A percentile compares a stretch with the other conserved stretches of the same genome.
phyloP scores from a whole-genome alignment of 2,329 filamentous ascomycete species.

The Fusarium fujikuroi region DNA sequence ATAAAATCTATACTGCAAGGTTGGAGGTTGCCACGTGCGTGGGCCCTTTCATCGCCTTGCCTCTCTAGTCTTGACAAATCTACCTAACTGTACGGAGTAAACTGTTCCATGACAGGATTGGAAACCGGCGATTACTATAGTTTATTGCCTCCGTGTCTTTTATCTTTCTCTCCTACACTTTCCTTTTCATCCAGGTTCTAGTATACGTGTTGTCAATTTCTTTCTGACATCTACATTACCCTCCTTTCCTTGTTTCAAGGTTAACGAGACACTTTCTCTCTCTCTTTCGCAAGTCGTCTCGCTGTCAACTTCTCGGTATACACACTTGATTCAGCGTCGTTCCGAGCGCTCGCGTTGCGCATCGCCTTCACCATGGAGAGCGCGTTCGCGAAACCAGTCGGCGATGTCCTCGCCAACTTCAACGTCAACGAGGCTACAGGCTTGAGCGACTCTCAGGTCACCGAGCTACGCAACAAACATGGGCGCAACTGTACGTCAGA shows the following conservation, averaged over 20 bases:
- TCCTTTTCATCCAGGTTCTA: slow-evolving; percentile 20
- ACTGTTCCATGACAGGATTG: slow-evolving; percentile 44
- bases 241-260: slow-evolving; percentile 15
- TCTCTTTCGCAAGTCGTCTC: slow-evolving; percentile 26
- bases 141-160: slow-evolving; percentile 28
- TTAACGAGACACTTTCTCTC: slow-evolving; percentile 2
- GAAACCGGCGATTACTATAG: slow-evolving; percentile 32
- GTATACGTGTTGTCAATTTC: slow-evolving; percentile 5
- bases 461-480: slow-evolving; percentile 65
- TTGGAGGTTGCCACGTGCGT: slow-evolving; percentile 49
- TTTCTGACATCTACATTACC: slow-evolving; percentile 16
- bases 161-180: slow-evolving; percentile 23
- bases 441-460: slow-evolving; percentile 69
- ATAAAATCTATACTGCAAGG: slow-evolving; percentile 10
- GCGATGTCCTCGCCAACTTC: slow-evolving; percentile 69
- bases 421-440: slow-evolving; percentile 65
- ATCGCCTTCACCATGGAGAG: slow-evolving; percentile 64
- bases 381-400: slow-evolving; percentile 68
- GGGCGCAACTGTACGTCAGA: slow-evolving; percentile 71
- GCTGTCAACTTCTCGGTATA: slow-evolving; percentile 9
- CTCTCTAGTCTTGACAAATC: slow-evolving; percentile 44
- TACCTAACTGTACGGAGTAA: slow-evolving; percentile 16
- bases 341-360: slow-evolving; percentile 37
- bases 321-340: slow-evolving; percentile 19
- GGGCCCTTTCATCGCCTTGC: slow-evolving; percentile 44